Evolutionary conservation across 164 flowering plant species (phyloP).

Genomic region (Vitis rotundifolia): DNA sequence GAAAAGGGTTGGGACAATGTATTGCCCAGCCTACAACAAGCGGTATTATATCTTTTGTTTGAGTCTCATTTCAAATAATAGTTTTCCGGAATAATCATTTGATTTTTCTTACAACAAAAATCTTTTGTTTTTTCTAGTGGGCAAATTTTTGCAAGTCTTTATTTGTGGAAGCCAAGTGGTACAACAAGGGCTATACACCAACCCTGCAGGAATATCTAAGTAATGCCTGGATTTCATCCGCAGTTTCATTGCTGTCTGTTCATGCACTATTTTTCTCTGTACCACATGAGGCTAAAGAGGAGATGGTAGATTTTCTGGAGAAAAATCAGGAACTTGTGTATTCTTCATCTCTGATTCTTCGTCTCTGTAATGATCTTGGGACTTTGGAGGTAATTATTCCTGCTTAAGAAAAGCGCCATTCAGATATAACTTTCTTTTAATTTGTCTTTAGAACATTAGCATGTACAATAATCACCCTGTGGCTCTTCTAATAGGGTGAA

Average conservation of each 20-base stretch:
- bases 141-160: constrained; percentile 43
- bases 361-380: constrained; percentile 30
- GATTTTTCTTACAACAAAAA: background rate
- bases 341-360: constrained; percentile 20
- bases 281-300: constrained; percentile 5
- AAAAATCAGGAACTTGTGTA: constrained; percentile 16
- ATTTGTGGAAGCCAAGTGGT: constrained; percentile 60
- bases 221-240: constrained; percentile 54
- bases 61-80: too few relatives aligned
- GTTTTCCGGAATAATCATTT: background rate
- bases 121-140: constrained; percentile 39
- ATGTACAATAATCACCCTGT: too few relatives aligned
- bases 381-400: constrained; percentile 5
- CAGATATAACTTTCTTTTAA: background rate
- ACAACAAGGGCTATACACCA: constrained; percentile 33
- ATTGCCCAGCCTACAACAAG: constrained; percentile 33
- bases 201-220: constrained; percentile 45
- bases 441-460: background rate
- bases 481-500: too few relatives aligned
- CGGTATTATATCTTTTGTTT: constrained; percentile 22
- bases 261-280: constrained; percentile 26
- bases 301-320: constrained; percentile 17
- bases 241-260: constrained; percentile 35
- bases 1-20: constrained; percentile 26
- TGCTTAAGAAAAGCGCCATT: background rate